These are phyloP conservation scores for Ceriops decandra DNA, from an alignment of 345 rosid species.

Conservation along the genomic window DNA sequence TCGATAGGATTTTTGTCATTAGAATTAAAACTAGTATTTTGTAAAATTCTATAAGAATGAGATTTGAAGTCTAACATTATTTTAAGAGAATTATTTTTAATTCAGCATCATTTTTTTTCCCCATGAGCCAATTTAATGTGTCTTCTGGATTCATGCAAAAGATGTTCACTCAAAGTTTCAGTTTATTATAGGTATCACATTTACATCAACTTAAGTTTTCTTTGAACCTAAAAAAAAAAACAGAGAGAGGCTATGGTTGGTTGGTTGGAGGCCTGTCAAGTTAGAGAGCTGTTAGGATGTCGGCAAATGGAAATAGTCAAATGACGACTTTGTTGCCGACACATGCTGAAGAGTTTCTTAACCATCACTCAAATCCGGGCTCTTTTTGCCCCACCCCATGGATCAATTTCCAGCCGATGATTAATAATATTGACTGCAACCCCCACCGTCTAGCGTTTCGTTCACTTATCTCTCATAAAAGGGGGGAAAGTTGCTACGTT, in stretches of 20 bases:
- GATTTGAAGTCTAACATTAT: too few species aligned
- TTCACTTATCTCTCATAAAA: too few species aligned
- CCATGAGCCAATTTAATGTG: background rate
- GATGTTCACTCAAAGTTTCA: too few species aligned
- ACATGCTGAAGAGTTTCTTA: slow-evolving; percentile 8
- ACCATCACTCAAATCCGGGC: slow-evolving; percentile 2
- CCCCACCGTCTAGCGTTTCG: background rate
- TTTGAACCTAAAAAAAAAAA: background rate
- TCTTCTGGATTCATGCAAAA: background rate
- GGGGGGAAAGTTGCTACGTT: too few species aligned
- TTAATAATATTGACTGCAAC: background rate
- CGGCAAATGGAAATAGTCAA: slow-evolving; percentile 16
- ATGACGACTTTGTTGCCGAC: slow-evolving; percentile 15
- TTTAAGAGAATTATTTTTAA: too few species aligned
- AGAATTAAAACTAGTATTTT: background rate
- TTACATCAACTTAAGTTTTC: too few species aligned
- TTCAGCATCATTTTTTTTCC: too few species aligned
- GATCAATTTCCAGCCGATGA: background rate
- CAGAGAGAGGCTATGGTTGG: background rate
- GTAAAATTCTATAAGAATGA: background rate
- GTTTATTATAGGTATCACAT: too few species aligned
- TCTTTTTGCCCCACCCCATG: background rate
- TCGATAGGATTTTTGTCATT: background rate
- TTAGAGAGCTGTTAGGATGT: slow-evolving; percentile 12
- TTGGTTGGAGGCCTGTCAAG: slow-evolving; percentile 7